Evolutionary conservation across 257 asterid species (phyloP), one percentile per base, ranked within the genome.

Genomic region (Gentiana straminea): DNA sequence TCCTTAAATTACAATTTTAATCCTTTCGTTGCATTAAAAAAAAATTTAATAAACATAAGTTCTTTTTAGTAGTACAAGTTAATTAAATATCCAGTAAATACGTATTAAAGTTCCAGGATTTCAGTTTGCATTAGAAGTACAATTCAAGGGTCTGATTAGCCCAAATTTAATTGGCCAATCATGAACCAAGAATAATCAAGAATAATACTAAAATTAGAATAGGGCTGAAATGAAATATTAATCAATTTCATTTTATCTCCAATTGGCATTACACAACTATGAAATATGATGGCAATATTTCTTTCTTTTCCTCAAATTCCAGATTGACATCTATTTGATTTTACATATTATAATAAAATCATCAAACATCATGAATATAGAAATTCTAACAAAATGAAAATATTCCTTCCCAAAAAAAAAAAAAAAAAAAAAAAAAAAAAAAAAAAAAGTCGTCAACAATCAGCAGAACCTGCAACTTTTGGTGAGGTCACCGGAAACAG

Each of bases 401-500:
- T 24, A 24, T 24, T 24, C 24, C 24, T 24, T 24, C 24, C 24
- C 46, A 41, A 35, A 45, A 5, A 3, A 34, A 52, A 51, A 46
- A 11, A 38, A 57, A 65, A 55, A 51, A 33, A 51, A 60, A 64
- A 53, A 51, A 44, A 39, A 43, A 59, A 41, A 35, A 45, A 5
- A 55, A 69, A 47, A 8, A 52, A 49, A 68, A 59, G 65, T 63
- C 70, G 75, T 73, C 77, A 81, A 71, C 73, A 68, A 54, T 74
- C 24, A 43, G 77, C 51, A 51, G 94, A 76, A 64, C 74, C 85
- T 64, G 81, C 77, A 37, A 78, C 75, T 70, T 86, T 75, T 32
- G 95, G 98, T 13, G 95, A 91, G 24, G 92, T 76, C 8, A 82
- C 83, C 45, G 98, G 96, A 60, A 91, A 91, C 60, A 91, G 58